Conservation (phyloP, 2,329 filamentous ascomycete species). For the Ilyonectria destructans region DNA sequence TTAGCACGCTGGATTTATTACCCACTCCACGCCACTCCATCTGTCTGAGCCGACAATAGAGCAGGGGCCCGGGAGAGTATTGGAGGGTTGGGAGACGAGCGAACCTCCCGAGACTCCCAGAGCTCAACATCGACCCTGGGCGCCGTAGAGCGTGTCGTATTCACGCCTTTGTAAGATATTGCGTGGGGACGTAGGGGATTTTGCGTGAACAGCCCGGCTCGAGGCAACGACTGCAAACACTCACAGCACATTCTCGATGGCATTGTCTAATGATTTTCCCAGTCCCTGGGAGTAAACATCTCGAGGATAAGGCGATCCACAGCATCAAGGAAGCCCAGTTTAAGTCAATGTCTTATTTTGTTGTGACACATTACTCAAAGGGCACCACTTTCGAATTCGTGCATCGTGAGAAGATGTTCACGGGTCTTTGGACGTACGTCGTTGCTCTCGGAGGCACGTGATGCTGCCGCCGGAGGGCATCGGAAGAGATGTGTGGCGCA, state of each 20-base stretch:
- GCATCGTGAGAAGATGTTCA: constrained; percentile 8
- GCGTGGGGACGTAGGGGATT: too few relatives aligned
- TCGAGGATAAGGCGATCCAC: not conserved
- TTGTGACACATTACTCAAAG: constrained; percentile 5
- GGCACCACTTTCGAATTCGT: constrained; percentile 7
- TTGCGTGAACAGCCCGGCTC: not conserved
- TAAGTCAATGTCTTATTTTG: constrained; percentile 21
- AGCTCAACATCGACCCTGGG: not conserved
- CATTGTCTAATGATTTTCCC: not conserved
- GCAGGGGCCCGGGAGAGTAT: not conserved
- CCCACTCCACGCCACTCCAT: too few relatives aligned
- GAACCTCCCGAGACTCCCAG: not conserved
- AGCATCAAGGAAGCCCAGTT: not conserved
- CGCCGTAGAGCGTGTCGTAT: not conserved
- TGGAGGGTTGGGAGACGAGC: not conserved
- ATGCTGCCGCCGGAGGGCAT: not conserved
- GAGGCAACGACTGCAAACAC: not conserved
- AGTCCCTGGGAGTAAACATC: not conserved
- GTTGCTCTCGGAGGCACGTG: constrained; percentile 21
- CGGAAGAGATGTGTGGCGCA: constrained; percentile 31
- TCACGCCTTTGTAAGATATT: not conserved
- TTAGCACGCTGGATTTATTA: not conserved
- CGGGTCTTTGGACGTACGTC: not conserved
- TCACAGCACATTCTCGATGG: not conserved
- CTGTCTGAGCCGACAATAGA: not conserved